Conservation (phyloP, 148 eudicot genomes). For the Chenopodium quinoa region DNA sequence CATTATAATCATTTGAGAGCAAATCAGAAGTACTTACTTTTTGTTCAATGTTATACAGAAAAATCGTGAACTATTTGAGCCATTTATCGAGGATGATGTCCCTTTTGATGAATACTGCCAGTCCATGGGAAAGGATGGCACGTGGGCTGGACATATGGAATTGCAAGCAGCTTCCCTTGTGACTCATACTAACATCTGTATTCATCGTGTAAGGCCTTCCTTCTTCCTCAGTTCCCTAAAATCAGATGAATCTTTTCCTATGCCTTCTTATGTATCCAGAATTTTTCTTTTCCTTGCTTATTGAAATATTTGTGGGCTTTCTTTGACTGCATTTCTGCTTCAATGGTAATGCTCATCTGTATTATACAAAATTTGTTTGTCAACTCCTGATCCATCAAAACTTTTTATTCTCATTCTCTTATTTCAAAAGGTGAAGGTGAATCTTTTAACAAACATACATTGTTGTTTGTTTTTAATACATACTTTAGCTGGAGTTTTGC, state of each 20-base stretch:
- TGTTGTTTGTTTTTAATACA: not conserved
- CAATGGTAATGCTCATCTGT: not conserved
- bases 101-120: slow-evolving; percentile 87
- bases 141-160: slow-evolving; percentile 99
- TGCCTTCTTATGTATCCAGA: not conserved
- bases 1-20: not conserved
- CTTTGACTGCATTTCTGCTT: not conserved
- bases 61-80: slow-evolving; percentile 81
- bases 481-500: not conserved
- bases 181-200: slow-evolving; percentile 76
- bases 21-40: not conserved
- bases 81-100: slow-evolving; percentile 88
- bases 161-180: slow-evolving; percentile 96
- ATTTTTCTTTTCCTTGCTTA: not conserved
- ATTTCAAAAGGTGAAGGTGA: too few species aligned
- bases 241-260: not conserved
- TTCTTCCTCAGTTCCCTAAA: not conserved
- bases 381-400: not conserved
- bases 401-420: not conserved
- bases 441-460: not conserved
- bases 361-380: not conserved
- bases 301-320: not conserved
- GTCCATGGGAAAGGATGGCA: slow-evolving; percentile 87
- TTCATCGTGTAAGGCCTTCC: slow-evolving; percentile 61
- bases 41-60: slow-evolving; percentile 37